Evolutionary conservation across 73 alveolate genomes (phyloP).

Genomic region (Uronychia setigera): DNA sequence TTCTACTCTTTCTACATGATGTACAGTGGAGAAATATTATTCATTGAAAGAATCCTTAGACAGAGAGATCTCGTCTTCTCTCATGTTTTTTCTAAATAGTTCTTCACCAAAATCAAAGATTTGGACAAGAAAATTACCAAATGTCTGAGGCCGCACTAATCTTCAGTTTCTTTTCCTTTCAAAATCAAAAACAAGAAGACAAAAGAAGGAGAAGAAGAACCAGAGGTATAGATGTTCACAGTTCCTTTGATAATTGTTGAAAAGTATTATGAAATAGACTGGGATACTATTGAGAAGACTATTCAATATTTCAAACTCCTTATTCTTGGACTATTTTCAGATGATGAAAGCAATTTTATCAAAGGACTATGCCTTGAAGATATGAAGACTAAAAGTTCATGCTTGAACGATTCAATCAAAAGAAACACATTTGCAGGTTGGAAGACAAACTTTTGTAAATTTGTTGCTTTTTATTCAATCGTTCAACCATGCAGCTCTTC

Average conservation of each 20-base stretch:
- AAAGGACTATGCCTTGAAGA: neutral
- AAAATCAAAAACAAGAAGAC: neutral
- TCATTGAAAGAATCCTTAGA: neutral
- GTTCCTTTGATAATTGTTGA: neutral
- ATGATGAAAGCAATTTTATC: neutral
- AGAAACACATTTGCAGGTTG: too few relatives aligned
- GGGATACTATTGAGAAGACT: neutral
- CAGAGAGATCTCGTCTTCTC: neutral
- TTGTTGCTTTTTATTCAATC: too few relatives aligned
- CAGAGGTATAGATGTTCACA: neutral
- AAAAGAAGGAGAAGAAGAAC: neutral
- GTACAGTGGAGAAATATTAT: neutral
- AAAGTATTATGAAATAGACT: neutral
- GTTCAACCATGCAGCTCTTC: too few relatives aligned
- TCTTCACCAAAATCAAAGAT: neutral
- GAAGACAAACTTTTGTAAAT: too few relatives aligned
- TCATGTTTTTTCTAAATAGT: neutral
- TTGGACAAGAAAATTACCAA: too few relatives aligned
- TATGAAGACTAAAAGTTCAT: too few relatives aligned
- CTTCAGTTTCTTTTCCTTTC: neutral
- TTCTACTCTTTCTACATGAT: neutral
- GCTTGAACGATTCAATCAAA: too few relatives aligned
- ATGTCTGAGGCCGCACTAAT: too few relatives aligned
- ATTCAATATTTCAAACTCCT: neutral
- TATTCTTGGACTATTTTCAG: neutral